Base-by-base conservation (phyloP, 768 basidiomycete species). In the Phanerochaete sordida region DNA sequence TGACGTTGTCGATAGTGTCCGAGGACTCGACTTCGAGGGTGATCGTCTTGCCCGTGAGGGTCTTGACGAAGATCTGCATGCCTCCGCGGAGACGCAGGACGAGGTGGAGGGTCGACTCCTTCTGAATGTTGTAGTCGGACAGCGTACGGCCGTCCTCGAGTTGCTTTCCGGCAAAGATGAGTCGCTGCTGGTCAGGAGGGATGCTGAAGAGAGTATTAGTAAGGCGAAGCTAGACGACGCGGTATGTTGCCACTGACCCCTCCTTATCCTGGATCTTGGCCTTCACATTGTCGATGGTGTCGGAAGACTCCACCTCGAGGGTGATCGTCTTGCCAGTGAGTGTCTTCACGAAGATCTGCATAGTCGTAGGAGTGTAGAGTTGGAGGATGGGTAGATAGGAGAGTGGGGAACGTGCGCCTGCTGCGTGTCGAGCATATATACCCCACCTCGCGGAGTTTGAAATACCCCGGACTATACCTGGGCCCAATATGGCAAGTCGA, bases 21-120 rank as follows among this genome's bases (percentile, higher is more conserved):
- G 86, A 87, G 0, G 86, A 87, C 74, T 91, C 90, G 39, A 91
- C 90, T 72, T 91, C 90, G 39, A 91, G 80, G n/a, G 90, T 92
- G 74, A 93, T 91, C 28, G 91, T 93, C 86, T 93, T 93, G 61
- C 91, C 90, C 7, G 91, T 93, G 47, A 93, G 76, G 24, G 90
- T 92, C 81, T 94, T 94, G 48, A 94, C 88, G 62, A 91, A 92
- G 68, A 93, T 91, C 75, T 93, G 89, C 90, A 91, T 91, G 50
- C 77, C 77, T 68, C 70, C 71, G 61, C 70, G 70, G 47, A 72
- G 70, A 62, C 74, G 75, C 63, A 79, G 77, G 58, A 81, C 80
- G 64, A 79, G 70, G 69, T 76, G 72, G 63, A 76, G 74, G 62
- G 75, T 80, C 28, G 77, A 77, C 59, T 62, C 62, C 55, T 65